phyloP scores from a whole-genome alignment of 2,329 filamentous ascomycete genomes.

The Aspergillus udagawae region DNA sequence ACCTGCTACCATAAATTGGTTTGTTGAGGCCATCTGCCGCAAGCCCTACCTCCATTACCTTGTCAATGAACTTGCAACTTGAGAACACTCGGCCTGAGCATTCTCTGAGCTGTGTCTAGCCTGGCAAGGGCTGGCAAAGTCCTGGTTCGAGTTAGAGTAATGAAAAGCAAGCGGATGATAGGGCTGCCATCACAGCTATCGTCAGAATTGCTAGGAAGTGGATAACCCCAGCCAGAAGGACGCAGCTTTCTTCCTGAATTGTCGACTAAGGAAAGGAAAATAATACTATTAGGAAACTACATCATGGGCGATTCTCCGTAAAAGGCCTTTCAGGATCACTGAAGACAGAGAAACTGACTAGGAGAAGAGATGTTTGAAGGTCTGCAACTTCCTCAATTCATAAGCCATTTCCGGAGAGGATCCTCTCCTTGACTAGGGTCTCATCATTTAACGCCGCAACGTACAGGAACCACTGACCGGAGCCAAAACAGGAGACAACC shows the following conservation, averaged over 20 bases:
- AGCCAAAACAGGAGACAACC: slow-evolving; percentile 5
- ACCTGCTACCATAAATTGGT: no score
- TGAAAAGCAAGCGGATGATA: no score
- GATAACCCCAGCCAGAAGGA: no score
- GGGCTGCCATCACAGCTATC: no score
- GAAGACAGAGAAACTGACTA: background rate
- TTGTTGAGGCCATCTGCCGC: no score
- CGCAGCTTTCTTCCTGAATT: background rate
- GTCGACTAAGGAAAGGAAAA: background rate
- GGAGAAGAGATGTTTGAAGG: background rate
- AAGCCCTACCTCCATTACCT: no score
- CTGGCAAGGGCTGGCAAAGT: no score
- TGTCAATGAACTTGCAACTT: no score
- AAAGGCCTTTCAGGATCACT: background rate
- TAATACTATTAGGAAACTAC: background rate
- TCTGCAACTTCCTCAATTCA: slow-evolving; percentile 13
- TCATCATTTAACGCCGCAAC: slow-evolving; percentile 13
- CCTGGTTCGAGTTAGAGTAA: no score
- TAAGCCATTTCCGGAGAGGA: slow-evolving; percentile 14
- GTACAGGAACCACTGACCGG: slow-evolving; percentile 1
- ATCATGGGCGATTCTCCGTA: background rate
- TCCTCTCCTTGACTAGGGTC: slow-evolving; percentile 7
- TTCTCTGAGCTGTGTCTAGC: no score
- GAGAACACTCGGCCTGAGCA: no score
- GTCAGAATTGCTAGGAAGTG: no score